A percentile compares a stretch with the other conserved stretches of the same genome.
These are phyloP conservation scores for Epipyxis sp. DNA, from an alignment of 108 stramenopile species.

Conservation along the genomic window DNA sequence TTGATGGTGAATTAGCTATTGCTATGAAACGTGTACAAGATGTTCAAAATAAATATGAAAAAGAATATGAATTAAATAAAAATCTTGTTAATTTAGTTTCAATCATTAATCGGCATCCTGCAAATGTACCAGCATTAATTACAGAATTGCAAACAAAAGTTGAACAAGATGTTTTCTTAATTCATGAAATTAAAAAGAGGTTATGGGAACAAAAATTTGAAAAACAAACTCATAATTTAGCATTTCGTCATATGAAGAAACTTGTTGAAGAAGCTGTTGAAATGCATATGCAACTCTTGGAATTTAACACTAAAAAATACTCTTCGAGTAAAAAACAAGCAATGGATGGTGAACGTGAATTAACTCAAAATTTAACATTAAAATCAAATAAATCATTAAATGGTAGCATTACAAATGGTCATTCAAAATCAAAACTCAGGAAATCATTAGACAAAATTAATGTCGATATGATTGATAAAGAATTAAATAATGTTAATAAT, in stretches of 20 bases:
- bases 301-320: background rate
- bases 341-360: slow-evolving; percentile 3
- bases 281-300: slow-evolving; percentile 22
- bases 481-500: slow-evolving; percentile 24
- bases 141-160: slow-evolving; percentile 43
- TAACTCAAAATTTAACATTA: slow-evolving; percentile 27
- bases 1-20: background rate
- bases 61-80: slow-evolving; percentile 9
- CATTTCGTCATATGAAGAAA: slow-evolving; percentile 17
- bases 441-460: background rate
- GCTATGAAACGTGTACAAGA: background rate
- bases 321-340: background rate
- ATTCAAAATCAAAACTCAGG: too few relatives aligned
- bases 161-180: slow-evolving; percentile 19
- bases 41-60: background rate
- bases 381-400: slow-evolving; percentile 1
- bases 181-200: slow-evolving; percentile 20
- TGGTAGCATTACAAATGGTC: slow-evolving; percentile 24
- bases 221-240: background rate
- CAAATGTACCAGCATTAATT: slow-evolving; percentile 41
- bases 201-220: slow-evolving; percentile 39
- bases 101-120: slow-evolving; percentile 44
- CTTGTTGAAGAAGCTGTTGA: slow-evolving; percentile 22
- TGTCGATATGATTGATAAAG: background rate
- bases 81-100: slow-evolving; percentile 29